Evolutionary conservation across 2,329 filamentous ascomycete genomes (phyloP).

Genomic region (Cadophora sp.): DNA sequence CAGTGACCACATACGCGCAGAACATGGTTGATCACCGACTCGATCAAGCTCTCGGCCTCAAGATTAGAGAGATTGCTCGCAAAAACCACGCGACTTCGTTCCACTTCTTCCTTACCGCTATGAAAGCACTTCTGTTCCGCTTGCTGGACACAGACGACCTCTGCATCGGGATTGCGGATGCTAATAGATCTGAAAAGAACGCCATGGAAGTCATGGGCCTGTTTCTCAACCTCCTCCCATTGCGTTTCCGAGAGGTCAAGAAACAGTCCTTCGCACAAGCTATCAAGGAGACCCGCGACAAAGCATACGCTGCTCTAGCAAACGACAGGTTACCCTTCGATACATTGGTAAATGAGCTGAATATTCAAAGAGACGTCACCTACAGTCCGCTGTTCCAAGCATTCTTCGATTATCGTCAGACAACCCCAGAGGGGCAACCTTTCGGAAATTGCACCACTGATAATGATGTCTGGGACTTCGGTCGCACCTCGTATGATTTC

Average conservation of each 20-base stretch:
- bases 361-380: conserved; percentile 47
- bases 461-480: conserved; percentile 22
- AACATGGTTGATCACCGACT: not conserved
- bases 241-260: conserved; percentile 25
- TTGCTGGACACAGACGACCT: conserved; percentile 24
- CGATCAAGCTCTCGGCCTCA: not conserved
- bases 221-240: conserved; percentile 30
- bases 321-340: conserved; percentile 57
- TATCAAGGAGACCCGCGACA: conserved; percentile 34
- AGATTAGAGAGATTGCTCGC: conserved; percentile 13
- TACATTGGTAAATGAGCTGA: conserved; percentile 52
- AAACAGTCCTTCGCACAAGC: conserved; percentile 36
- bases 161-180: conserved; percentile 55
- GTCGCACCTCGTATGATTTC: conserved; percentile 32
- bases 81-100: conserved; percentile 48
- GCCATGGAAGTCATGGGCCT: conserved; percentile 24
- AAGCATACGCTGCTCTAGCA: conserved; percentile 47
- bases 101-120: conserved; percentile 53
- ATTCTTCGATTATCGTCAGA: conserved; percentile 54
- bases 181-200: conserved; percentile 27
- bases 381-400: conserved; percentile 41
- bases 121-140: conserved; percentile 35
- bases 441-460: conserved; percentile 39
- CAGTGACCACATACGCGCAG: not conserved
- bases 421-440: conserved; percentile 38